A percentile compares a stretch with the other conserved stretches of the same genome.
These are phyloP conservation scores for Trapa incisa DNA, from an alignment of 345 rosid species.

Conservation along the genomic window DNA sequence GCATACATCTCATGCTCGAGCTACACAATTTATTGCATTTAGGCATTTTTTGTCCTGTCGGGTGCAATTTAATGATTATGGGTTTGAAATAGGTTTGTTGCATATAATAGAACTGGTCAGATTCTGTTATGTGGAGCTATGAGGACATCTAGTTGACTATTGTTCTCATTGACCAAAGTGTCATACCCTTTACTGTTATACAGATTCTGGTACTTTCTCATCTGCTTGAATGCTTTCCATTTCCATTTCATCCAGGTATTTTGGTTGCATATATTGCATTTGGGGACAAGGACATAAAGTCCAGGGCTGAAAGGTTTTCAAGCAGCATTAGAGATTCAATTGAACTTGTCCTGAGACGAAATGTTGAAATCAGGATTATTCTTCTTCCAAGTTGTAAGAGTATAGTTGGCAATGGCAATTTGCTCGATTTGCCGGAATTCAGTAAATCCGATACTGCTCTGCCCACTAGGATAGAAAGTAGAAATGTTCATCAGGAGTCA, in stretches of 20 bases:
- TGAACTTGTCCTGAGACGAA: constrained; percentile 66
- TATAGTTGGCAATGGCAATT: constrained; percentile 19
- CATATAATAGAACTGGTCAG: neutral
- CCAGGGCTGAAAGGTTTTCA: constrained; percentile 77
- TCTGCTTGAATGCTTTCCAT: neutral
- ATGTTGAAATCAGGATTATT: constrained; percentile 74
- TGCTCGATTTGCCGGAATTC: constrained; percentile 14
- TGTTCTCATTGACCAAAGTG: neutral
- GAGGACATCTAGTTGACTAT: neutral
- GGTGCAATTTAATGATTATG: neutral
- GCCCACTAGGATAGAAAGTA: constrained; percentile 28
- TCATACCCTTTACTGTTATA: neutral
- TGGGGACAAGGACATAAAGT: constrained; percentile 49
- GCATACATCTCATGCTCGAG: neutral
- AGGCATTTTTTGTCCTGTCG: neutral
- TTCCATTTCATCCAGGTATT: constrained; percentile 38
- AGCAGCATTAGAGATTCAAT: constrained; percentile 93
- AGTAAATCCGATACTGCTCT: constrained; percentile 20
- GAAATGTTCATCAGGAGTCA: constrained; percentile 22
- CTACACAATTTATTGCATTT: neutral
- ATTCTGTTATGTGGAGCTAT: neutral
- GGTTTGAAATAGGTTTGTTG: neutral
- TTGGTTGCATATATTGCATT: constrained; percentile 69
- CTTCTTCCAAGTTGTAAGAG: constrained; percentile 44
- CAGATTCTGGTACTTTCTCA: neutral